Base-by-base conservation (phyloP, 169 alveolate species). In the Plasmodium knowlesi region DNA sequence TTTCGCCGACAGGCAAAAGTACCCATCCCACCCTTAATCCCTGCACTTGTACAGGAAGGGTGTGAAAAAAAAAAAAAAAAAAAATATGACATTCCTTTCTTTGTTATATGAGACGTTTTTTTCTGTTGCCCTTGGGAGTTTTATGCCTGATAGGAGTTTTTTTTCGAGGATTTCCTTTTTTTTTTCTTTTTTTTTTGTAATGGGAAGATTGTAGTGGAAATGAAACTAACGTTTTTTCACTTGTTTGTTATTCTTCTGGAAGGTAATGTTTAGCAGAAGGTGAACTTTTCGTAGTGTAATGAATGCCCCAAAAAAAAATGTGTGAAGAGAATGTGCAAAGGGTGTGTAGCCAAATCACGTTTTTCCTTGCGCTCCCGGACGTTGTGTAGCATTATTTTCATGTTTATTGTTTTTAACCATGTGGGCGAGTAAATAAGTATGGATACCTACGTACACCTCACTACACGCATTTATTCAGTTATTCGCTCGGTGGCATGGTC, bases 351-450 rank as follows among this genome's bases (percentile, higher is more conserved):
- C 39, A 67, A 67, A 67, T 9, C 76, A 67, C 37, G 30, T 22
- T 5, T n/a, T 22, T 19, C 76, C 41, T 34, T 67, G 41, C 74
- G 32, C 5, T 61, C 74, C 34, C 37, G 5, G 76, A 67, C 37
- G 37, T 67, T 67, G 76, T 67, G 76, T 67, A 67, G 76, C 37
- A 67, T 67, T 67, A 25, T 67, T 67, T 67, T 67, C 25, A 67
- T 67, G 25, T 67, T 22, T 28, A 22, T 67, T 22, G 4, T 67
- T 67, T 67, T 28, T 67, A 67, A 25, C 16, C 37, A 34, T 25
- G 41, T 19, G 37, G 5, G 3, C 19, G 74, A 28, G 30, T 67
- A 25, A 19, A 22, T 22, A 67, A 2, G 37, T 67, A 28, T 67
- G 76, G 76, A 67, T 67, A 67, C 76, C 39, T 28, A 67, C 76